Percentiles rank a stretch among this genome's conserved stretches.
phyloP scores from a whole-genome alignment of 2,329 filamentous ascomycete species.

The Penicillium polonicum region DNA sequence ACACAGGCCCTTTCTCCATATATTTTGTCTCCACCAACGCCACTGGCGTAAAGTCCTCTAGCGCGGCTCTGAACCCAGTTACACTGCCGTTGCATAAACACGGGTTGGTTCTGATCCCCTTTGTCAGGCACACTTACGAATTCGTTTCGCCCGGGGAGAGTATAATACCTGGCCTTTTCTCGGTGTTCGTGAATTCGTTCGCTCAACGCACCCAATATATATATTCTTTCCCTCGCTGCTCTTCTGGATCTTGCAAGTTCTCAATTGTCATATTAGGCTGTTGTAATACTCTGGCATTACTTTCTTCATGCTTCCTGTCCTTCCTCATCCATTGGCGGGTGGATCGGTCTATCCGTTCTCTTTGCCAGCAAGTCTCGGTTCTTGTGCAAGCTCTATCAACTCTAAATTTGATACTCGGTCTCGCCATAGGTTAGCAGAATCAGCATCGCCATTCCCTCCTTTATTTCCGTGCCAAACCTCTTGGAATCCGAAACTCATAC shows the following conservation, averaged over 20 bases:
- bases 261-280: conserved; percentile 2
- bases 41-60: conserved; percentile 17
- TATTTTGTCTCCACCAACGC: conserved; percentile 15
- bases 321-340: conserved; percentile 30
- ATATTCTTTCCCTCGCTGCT: background rate
- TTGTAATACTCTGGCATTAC: conserved; percentile 7
- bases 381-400: conserved; percentile 31
- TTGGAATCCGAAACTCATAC: conserved; percentile 26
- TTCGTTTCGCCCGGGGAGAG: conserved; percentile 7
- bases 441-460: conserved; percentile 9
- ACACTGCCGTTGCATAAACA: conserved; percentile 14
- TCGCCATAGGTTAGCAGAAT: conserved; percentile 38
- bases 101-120: conserved; percentile 11
- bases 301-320: conserved; percentile 34
- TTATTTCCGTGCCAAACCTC: background rate
- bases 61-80: conserved; percentile 28
- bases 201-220: background rate
- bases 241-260: background rate
- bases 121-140: conserved; percentile 24
- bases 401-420: conserved; percentile 34
- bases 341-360: conserved; percentile 35
- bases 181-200: background rate
- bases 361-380: conserved; percentile 29
- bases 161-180: conserved; percentile 6
- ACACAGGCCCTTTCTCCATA: conserved; percentile 14